phyloP scores from a whole-genome alignment of 192 early-diverging fungal species.

The Mortierella antarctica region DNA sequence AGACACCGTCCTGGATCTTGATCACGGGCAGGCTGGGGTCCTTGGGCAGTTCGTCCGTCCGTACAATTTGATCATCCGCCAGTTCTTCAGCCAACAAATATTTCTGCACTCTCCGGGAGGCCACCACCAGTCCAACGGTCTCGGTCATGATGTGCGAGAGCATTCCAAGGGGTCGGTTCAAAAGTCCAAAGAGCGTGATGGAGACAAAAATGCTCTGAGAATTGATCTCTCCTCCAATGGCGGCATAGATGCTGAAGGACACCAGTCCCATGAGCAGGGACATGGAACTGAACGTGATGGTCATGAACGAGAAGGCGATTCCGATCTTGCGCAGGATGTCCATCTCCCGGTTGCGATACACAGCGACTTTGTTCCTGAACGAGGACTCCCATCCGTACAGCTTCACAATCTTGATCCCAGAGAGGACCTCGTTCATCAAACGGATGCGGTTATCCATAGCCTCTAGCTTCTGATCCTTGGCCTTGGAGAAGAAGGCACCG shows the following conservation, averaged over 20 bases:
- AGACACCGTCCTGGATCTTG: constrained; percentile 5
- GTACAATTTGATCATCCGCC: background rate
- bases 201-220: constrained; percentile 39
- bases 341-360: constrained; percentile 32
- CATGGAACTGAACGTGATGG: constrained; percentile 21
- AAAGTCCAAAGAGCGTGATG: constrained; percentile 37
- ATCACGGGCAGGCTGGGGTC: background rate
- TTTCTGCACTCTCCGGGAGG: constrained; percentile 62
- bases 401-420: constrained; percentile 34
- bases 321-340: constrained; percentile 33
- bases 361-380: constrained; percentile 20
- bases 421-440: constrained; percentile 34
- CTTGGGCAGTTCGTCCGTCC: background rate
- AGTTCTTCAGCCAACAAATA: constrained; percentile 54
- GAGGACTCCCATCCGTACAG: constrained; percentile 46
- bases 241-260: constrained; percentile 37
- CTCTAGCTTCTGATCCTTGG: constrained; percentile 26
- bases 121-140: constrained; percentile 65
- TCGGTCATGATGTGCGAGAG: constrained; percentile 60
- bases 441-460: constrained; percentile 43
- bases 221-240: constrained; percentile 33
- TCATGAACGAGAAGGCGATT: constrained; percentile 31
- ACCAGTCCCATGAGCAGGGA: constrained; percentile 47
- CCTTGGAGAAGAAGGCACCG: constrained; percentile 13
- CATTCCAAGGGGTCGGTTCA: constrained; percentile 27